Base-by-base conservation (phyloP, 257 asterid genomes). In the Verbena officinalis region DNA sequence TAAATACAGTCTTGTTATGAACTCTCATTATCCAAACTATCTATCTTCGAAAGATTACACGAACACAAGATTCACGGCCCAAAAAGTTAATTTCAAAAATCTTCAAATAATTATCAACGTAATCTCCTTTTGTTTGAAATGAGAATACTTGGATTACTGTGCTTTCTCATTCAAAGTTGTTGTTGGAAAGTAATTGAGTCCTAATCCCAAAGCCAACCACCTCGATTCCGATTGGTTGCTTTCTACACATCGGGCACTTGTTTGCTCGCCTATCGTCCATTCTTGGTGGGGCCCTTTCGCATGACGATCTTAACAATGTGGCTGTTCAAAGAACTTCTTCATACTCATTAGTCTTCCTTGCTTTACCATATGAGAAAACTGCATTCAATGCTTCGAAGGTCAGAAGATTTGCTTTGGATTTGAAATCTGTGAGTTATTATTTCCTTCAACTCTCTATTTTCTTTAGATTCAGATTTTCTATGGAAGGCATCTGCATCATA, bases 301-400 rank as follows among this genome's bases (percentile, higher is more conserved):
- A 4, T 27, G 70, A 36, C 71, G 67, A 67, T 43, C 30, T 76
- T 67, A 76, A 67, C 80, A 53, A 73, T 27, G 76, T 59, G 56
- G 55, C 36, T 33, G 33, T 44, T 43, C 7, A 13, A 62, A 55
- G 51, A 21, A 9, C 53, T 55, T 51, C 39, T 31, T 60, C 27
- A 8, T 63, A 17, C 67, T 30, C 20, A 15, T 39, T 15, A 46
- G 21, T 30, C 43, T 23, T 40, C 53, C 62, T 58, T 60, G 59
- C 53, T 21, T 60, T 51, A 70, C 45, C 40, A 33, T 56, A 21
- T 51, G 42, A 45, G 55, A 50, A 62, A 62, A 20, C 14, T 38
- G 9, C 61, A 60, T 68, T 61, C 42, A 57, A 45, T 17, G 55
- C 59, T 38, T 52, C 20, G 15, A 19, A 2, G 34, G 36, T 48